Conservation (phyloP, 2,329 filamentous ascomycete genomes). For the Colletotrichum endophyticum region DNA sequence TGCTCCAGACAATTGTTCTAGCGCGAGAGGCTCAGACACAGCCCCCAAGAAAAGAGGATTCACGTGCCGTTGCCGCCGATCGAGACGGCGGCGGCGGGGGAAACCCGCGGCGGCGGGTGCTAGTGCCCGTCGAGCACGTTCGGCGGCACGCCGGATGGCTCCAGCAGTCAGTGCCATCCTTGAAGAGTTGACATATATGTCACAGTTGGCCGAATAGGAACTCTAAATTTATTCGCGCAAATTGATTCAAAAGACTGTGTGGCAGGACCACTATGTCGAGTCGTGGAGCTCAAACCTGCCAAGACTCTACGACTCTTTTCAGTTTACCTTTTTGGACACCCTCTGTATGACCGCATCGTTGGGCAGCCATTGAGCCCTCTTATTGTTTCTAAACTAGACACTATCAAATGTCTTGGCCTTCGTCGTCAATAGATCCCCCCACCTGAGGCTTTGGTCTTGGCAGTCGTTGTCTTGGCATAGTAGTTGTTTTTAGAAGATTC, state of each 20-base stretch:
- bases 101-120: not conserved
- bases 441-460: not conserved
- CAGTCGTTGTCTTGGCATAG: not conserved
- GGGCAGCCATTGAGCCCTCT: not conserved
- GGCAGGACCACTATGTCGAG: not conserved
- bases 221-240: not conserved
- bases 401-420: slow-evolving; percentile 1
- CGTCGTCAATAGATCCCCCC: not conserved
- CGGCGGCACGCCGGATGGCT: not conserved
- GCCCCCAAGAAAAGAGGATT: not conserved
- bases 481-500: slow-evolving; percentile 1
- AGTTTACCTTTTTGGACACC: not conserved
- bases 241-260: not conserved
- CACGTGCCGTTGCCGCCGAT: slow-evolving; percentile 8
- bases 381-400: not conserved
- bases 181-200: not conserved
- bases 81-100: not conserved
- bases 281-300: slow-evolving; percentile 14
- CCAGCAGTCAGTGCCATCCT: not conserved
- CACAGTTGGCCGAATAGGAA: not conserved
- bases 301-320: not conserved
- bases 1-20: not conserved
- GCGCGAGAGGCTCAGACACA: not conserved
- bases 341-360: not conserved
- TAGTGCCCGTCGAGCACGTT: not conserved